Evolutionary conservation across 2,329 filamentous ascomycete genomes (phyloP).

Genomic region (Sphaerulina musiva): DNA sequence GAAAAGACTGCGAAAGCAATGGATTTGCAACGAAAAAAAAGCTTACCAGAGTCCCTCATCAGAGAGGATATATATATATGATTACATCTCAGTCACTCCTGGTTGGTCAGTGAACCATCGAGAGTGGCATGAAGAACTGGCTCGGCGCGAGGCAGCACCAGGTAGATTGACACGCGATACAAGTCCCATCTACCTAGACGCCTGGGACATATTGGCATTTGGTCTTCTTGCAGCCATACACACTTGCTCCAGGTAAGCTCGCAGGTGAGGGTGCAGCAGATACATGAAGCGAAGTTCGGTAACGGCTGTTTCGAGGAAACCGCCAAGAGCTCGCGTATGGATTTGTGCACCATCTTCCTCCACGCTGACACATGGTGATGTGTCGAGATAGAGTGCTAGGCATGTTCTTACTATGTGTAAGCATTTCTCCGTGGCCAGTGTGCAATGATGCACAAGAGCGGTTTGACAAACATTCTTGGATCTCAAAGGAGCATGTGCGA

Average conservation of each 20-base stretch:
- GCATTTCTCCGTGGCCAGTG: conserved; percentile 1
- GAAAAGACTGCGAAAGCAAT: conserved; percentile 3
- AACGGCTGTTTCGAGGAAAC: conserved; percentile 3
- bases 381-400: background rate
- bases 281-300: conserved; percentile 10
- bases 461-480: background rate
- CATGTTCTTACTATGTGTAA: background rate
- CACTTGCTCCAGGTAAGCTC: background rate
- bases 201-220: background rate
- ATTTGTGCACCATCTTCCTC: background rate
- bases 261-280: conserved; percentile 1
- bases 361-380: background rate
- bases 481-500: background rate
- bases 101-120: conserved; percentile 6
- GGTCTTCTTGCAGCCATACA: background rate
- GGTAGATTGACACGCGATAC: conserved; percentile 6
- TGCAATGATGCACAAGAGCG: background rate
- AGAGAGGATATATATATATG: background rate
- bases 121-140: conserved; percentile 2
- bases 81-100: conserved; percentile 8
- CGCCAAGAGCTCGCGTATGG: conserved; percentile 8
- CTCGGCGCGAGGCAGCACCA: conserved; percentile 9
- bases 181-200: background rate
- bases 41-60: conserved; percentile 1
- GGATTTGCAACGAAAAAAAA: background rate